Percentiles rank a stretch among this genome's conserved stretches.
These are phyloP conservation scores for Wickerhamiella dianesei DNA, from an alignment of 805 yeast species.

Conservation along the genomic window DNA sequence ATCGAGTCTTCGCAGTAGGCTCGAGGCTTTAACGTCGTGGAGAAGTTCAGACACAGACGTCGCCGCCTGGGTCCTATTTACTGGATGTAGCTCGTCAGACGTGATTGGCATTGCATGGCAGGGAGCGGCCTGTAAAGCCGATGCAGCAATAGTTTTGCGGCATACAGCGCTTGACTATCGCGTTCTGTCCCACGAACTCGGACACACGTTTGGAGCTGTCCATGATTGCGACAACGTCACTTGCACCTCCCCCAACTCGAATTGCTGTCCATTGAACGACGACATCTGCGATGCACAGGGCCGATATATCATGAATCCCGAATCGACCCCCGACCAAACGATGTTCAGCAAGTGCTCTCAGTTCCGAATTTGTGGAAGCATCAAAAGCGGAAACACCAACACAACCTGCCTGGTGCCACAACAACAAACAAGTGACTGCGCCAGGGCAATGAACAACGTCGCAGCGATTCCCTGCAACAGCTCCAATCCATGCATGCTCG, in stretches of 20 bases:
- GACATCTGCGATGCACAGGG: conserved; percentile 25
- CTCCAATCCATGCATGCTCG: conserved; percentile 1
- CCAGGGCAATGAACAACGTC: background rate
- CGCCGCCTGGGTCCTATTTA: conserved; percentile 27
- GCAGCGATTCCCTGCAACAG: background rate
- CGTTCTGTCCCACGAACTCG: conserved; percentile 29
- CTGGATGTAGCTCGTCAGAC: conserved; percentile 24
- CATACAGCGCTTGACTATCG: conserved; percentile 25
- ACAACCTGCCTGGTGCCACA: conserved; percentile 16
- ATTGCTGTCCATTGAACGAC: conserved; percentile 26
- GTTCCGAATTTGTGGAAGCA: conserved; percentile 26
- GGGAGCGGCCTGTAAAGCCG: conserved; percentile 24
- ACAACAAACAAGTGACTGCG: background rate
- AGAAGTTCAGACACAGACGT: conserved; percentile 22
- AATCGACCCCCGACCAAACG: conserved; percentile 20
- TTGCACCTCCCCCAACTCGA: conserved; percentile 18
- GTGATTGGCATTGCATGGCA: conserved; percentile 29
- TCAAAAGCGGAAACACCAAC: conserved; percentile 20
- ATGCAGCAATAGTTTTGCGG: conserved; percentile 26
- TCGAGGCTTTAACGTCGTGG: conserved; percentile 24
- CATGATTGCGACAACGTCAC: conserved; percentile 29
- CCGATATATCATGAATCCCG: conserved; percentile 28
- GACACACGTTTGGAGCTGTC: conserved; percentile 30
- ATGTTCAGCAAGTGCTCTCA: conserved; percentile 24
- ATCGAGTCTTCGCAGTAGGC: conserved; percentile 18